phyloP scores from a whole-genome alignment of 805 yeast species.

The Blastobotrys muscicola region DNA sequence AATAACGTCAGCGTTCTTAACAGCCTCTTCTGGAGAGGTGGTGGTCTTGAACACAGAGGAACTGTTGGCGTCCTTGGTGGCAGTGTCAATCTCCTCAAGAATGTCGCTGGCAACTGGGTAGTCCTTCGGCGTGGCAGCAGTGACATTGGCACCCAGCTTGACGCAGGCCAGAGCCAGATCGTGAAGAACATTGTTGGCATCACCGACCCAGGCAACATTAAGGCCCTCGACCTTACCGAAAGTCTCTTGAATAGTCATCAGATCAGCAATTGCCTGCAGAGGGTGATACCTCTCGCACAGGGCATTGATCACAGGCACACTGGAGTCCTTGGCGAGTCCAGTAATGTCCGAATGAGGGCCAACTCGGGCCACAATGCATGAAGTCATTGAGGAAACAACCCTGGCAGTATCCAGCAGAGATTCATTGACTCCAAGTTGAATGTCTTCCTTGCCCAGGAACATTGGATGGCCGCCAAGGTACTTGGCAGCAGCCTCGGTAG shows the following conservation, averaged over 20 bases:
- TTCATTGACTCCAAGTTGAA: conserved; percentile 94
- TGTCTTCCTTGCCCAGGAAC: conserved; percentile 94
- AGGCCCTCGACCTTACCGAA: conserved; percentile 45
- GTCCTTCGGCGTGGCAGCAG: conserved; percentile 77
- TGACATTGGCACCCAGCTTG: conserved; percentile 71
- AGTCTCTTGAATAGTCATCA: conserved; percentile 75
- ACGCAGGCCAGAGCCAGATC: conserved; percentile 85
- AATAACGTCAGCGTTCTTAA: conserved; percentile 63
- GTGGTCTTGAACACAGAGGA: conserved; percentile 39
- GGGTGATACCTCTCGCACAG: conserved; percentile 92
- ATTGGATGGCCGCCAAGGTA: conserved; percentile 93
- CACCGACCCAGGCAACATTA: conserved; percentile 93
- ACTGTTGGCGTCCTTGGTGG: conserved; percentile 38
- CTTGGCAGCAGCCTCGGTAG: conserved; percentile 88
- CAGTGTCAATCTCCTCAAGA: conserved; percentile 40
- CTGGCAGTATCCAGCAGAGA: conserved; percentile 78
- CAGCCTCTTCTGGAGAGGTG: conserved; percentile 69
- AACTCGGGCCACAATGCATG: conserved; percentile 96
- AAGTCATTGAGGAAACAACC: conserved; percentile 90
- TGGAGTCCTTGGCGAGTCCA: conserved; percentile 65
- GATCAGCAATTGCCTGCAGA: conserved; percentile 86
- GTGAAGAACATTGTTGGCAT: conserved; percentile 90
- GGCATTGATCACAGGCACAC: conserved; percentile 88
- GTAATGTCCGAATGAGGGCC: conserved; percentile 74
- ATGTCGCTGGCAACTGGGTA: conserved; percentile 54